Percentiles rank a stretch among this genome's conserved stretches.
phyloP scores from a whole-genome alignment of 2,329 filamentous ascomycete species.

The Lecanosticta acicola region DNA sequence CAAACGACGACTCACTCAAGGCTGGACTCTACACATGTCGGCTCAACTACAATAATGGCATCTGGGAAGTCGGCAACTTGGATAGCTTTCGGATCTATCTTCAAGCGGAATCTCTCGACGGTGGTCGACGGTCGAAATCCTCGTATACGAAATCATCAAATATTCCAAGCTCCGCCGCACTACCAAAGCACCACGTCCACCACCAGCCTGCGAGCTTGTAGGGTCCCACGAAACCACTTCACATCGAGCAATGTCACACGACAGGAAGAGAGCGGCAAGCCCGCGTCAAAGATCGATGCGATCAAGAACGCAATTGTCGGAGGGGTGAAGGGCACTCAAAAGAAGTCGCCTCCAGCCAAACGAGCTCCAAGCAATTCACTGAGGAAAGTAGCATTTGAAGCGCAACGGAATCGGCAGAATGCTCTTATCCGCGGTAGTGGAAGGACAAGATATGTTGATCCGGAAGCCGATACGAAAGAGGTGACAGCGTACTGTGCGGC shows the following conservation, averaged over 20 bases:
- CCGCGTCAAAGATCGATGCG: neutral
- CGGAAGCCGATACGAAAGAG: constrained; percentile 43
- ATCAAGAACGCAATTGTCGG: constrained; percentile 5
- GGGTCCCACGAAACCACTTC: constrained; percentile 25
- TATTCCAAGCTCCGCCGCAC: constrained; percentile 11
- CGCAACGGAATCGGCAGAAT: constrained; percentile 56
- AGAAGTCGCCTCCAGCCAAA: constrained; percentile 31
- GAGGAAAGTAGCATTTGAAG: constrained; percentile 78
- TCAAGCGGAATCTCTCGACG: constrained; percentile 23
- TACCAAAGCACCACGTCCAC: constrained; percentile 18
- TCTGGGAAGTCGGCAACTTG: constrained; percentile 23
- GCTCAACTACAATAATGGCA: neutral
- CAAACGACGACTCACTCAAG: neutral
- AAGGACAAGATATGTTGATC: constrained; percentile 41
- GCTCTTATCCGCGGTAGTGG: constrained; percentile 48
- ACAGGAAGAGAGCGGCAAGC: constrained; percentile 10
- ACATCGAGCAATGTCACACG: constrained; percentile 16
- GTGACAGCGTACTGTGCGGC: constrained; percentile 63
- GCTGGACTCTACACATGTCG: neutral
- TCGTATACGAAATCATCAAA: constrained; percentile 13
- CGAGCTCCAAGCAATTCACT: constrained; percentile 64
- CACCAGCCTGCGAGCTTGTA: constrained; percentile 14
- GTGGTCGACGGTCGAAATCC: constrained; percentile 14
- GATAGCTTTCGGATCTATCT: constrained; percentile 26
- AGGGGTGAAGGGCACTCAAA: constrained; percentile 10